phyloP scores from a whole-genome alignment of 805 yeast species.

The Helenozyma baotianmanensis region DNA sequence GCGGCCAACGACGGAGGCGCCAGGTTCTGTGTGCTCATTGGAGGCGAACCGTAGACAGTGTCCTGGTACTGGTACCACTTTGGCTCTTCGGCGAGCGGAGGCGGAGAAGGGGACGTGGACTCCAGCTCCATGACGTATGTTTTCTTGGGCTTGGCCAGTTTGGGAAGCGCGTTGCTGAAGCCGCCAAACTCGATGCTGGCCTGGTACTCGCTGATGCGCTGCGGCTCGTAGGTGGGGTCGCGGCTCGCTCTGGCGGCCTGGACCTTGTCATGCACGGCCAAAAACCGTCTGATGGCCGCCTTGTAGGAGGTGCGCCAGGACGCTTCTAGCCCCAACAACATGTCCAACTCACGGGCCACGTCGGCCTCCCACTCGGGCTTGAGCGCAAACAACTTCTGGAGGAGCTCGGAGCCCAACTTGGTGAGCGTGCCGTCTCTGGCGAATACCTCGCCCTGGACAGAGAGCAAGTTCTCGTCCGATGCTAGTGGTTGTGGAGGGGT shows the following conservation, averaged over 20 bases:
- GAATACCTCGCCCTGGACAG: conserved; percentile 14
- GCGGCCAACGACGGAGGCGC: neutral
- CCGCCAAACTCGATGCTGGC: conserved; percentile 41
- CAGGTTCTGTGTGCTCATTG: conserved; percentile 1
- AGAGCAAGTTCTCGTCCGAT: neutral
- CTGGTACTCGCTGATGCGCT: conserved; percentile 28
- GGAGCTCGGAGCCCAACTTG: conserved; percentile 21
- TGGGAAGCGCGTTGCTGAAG: conserved; percentile 23
- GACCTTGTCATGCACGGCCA: conserved; percentile 22
- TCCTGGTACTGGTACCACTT: neutral
- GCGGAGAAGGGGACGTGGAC: neutral
- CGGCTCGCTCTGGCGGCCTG: conserved; percentile 23
- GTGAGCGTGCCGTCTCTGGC: conserved; percentile 29
- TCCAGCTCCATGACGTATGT: neutral
- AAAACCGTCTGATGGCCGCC: conserved; percentile 26
- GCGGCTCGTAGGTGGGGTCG: conserved; percentile 28
- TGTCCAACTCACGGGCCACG: conserved; percentile 22
- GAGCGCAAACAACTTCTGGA: conserved; percentile 21
- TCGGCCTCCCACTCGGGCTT: conserved; percentile 35
- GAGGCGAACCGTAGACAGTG: conserved; percentile 1
- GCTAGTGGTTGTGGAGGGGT: neutral
- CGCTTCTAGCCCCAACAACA: conserved; percentile 21
- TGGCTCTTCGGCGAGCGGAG: neutral
- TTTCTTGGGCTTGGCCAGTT: conserved; percentile 5
- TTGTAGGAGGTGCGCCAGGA: conserved; percentile 29